phyloP scores from a whole-genome alignment of 2,329 filamentous ascomycete species.

The Phoma sp. region DNA sequence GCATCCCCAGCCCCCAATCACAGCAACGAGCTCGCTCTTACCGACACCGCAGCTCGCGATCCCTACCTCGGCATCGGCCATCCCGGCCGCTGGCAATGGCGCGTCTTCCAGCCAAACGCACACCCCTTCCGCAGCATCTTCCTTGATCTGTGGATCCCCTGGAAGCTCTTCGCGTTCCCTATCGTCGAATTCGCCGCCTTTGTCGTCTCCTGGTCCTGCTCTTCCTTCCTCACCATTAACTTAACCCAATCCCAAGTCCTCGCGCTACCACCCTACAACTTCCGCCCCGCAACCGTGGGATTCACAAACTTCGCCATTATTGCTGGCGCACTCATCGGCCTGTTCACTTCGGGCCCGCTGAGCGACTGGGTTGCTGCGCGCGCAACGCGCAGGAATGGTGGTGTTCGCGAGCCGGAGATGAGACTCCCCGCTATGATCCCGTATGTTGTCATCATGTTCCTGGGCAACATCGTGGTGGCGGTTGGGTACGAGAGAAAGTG shows the following conservation, averaged over 20 bases:
- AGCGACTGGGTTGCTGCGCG: slow-evolving; percentile 63
- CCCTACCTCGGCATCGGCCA: slow-evolving; percentile 62
- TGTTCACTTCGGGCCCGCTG: slow-evolving; percentile 61
- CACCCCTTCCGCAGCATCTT: slow-evolving; percentile 56
- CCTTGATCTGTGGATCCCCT: slow-evolving; percentile 65
- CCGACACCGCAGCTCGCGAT: slow-evolving; percentile 54
- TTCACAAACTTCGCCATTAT: slow-evolving; percentile 65
- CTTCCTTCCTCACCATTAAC: slow-evolving; percentile 65
- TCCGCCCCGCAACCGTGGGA: slow-evolving; percentile 56
- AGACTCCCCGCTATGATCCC: slow-evolving; percentile 62
- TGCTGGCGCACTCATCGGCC: slow-evolving; percentile 60
- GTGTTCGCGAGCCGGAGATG: slow-evolving; percentile 66
- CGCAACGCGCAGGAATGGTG: slow-evolving; percentile 59
- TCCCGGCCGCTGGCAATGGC: slow-evolving; percentile 64
- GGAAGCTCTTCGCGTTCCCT: slow-evolving; percentile 66
- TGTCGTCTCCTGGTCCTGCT: slow-evolving; percentile 65
- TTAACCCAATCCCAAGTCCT: slow-evolving; percentile 64
- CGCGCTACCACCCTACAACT: slow-evolving; percentile 62
- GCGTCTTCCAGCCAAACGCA: slow-evolving; percentile 57
- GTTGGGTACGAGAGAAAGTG: slow-evolving; percentile 61
- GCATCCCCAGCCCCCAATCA: slow-evolving; percentile 7
- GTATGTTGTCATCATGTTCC: slow-evolving; percentile 61
- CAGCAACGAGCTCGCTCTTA: slow-evolving; percentile 27
- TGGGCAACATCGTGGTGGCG: slow-evolving; percentile 63
- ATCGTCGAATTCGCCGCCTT: slow-evolving; percentile 69